Conservation (phyloP, 768 basidiomycete genomes). For the Hericium rajendrae region DNA sequence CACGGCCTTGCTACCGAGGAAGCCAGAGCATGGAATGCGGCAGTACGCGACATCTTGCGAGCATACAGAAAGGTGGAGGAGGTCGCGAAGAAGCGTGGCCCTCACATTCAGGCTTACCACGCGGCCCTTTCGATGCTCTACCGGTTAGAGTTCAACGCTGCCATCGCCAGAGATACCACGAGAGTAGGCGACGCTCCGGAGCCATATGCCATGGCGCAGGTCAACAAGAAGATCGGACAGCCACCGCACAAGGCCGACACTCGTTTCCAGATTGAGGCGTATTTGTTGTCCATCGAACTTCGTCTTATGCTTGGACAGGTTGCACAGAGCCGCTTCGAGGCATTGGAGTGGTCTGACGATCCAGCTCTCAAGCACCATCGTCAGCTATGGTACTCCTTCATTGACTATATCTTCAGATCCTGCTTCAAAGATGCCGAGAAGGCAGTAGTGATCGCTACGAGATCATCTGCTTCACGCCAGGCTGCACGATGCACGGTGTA, state of each 20-base stretch:
- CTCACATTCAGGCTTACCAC: constrained; percentile 25
- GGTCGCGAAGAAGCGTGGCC: constrained; percentile 19
- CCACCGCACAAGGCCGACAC: constrained; percentile 26
- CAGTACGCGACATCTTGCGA: constrained; percentile 13
- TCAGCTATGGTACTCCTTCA: constrained; percentile 15
- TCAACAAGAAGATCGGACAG: constrained; percentile 23
- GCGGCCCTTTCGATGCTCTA: constrained; percentile 25
- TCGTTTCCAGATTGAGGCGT: constrained; percentile 25
- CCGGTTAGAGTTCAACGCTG: constrained; percentile 14
- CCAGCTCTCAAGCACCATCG: constrained; percentile 5
- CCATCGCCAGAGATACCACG: constrained; percentile 12
- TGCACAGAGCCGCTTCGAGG: constrained; percentile 18
- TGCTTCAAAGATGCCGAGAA: constrained; percentile 20
- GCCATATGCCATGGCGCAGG: constrained; percentile 18
- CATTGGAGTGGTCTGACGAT: constrained; percentile 3
- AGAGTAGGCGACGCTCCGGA: constrained; percentile 18
- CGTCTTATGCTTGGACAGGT: constrained; percentile 24
- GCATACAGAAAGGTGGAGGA: constrained; percentile 18
- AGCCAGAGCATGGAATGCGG: constrained; percentile 17
- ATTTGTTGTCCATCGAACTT: constrained; percentile 25
- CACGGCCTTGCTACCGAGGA: constrained; percentile 16
- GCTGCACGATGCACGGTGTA: constrained; percentile 16
- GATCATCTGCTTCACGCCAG: constrained; percentile 21
- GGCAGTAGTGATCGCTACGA: constrained; percentile 14
- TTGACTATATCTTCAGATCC: constrained; percentile 17